Evolutionary conservation across 805 yeast genomes (phyloP).

Genomic region (Debaryomyces prosopidis): DNA sequence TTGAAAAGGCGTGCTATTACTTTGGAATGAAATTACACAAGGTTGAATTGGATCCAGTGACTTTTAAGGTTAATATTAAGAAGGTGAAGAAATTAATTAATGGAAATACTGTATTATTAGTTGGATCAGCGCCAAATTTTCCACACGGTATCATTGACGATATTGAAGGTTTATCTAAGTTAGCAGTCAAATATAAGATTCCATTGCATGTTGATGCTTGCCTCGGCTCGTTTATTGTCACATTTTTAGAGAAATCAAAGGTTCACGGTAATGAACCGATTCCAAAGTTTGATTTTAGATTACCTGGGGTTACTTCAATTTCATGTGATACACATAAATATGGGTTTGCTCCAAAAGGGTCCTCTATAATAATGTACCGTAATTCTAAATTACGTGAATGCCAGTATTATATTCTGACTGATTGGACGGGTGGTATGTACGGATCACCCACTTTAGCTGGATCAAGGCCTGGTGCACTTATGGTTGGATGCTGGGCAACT

Average conservation of each 20-base stretch:
- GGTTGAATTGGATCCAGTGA: constrained; percentile 69
- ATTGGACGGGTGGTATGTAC: constrained; percentile 94
- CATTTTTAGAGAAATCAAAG: constrained; percentile 65
- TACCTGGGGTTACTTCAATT: constrained; percentile 91
- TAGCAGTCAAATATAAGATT: constrained; percentile 66
- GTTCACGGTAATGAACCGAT: constrained; percentile 44
- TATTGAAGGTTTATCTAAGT: constrained; percentile 64
- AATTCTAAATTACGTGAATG: constrained; percentile 61
- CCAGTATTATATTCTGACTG: constrained; percentile 81
- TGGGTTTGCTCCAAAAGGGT: constrained; percentile 98
- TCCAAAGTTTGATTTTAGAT: constrained; percentile 78
- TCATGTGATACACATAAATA: constrained; percentile 99
- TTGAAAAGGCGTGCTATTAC: constrained; percentile 89
- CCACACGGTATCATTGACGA: constrained; percentile 97
- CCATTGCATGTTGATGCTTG: constrained; percentile 97
- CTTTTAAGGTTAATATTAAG: constrained; percentile 64
- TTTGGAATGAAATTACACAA: constrained; percentile 83
- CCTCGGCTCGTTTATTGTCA: constrained; percentile 86
- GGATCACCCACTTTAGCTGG: constrained; percentile 98
- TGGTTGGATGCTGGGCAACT: constrained; percentile 99
- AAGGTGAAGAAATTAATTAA: constrained; percentile 69
- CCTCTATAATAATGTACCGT: constrained; percentile 90
- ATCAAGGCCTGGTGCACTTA: constrained; percentile 93
- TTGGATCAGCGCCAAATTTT: constrained; percentile 95
- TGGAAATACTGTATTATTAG: constrained; percentile 75